A percentile compares a stretch with the other conserved stretches of the same genome.
Evolutionary conservation across 139 green algal species (phyloP).

Genomic region (Gonium pectorale): DNA sequence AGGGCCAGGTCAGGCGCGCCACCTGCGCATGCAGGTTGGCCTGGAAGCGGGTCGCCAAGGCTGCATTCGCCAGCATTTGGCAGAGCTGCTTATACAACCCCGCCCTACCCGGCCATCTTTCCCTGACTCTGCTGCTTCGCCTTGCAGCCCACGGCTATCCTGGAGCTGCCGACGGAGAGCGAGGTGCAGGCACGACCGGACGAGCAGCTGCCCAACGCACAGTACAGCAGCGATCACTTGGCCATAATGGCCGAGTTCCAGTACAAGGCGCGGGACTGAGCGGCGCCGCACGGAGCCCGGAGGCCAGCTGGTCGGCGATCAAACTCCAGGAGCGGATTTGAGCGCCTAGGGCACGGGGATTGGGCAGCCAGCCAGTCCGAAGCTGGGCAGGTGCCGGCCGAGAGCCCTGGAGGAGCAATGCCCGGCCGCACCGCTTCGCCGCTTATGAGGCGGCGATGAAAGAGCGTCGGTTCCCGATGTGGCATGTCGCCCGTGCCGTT

Average conservation of each 20-base stretch:
- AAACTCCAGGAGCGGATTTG: too few relatives aligned
- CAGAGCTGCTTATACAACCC: not conserved
- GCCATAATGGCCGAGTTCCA: constrained; percentile 93
- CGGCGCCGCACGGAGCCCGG: not conserved
- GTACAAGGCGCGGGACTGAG: constrained; percentile 55
- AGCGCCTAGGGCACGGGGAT: too few relatives aligned
- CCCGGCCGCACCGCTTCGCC: too few relatives aligned
- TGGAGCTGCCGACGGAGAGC: constrained; percentile 90
- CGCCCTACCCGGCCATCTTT: not conserved
- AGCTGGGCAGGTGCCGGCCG: too few relatives aligned
- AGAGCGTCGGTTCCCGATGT: too few relatives aligned
- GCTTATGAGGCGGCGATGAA: too few relatives aligned
- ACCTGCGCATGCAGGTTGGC: not conserved
- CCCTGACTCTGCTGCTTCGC: not conserved
- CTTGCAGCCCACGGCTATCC: constrained; percentile 79
- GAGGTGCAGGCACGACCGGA: constrained; percentile 69
- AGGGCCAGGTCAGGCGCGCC: not conserved
- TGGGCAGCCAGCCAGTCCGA: too few relatives aligned
- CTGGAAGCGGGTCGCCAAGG: not conserved
- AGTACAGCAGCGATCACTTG: constrained; percentile 92
- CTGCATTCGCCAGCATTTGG: not conserved
- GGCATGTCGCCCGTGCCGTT: too few relatives aligned
- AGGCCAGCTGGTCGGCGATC: too few relatives aligned
- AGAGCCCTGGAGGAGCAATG: too few relatives aligned
- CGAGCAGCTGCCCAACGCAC: constrained; percentile 87